Conservation (phyloP, 192 early-diverging fungal genomes). For the Coemansia sp. region DNA sequence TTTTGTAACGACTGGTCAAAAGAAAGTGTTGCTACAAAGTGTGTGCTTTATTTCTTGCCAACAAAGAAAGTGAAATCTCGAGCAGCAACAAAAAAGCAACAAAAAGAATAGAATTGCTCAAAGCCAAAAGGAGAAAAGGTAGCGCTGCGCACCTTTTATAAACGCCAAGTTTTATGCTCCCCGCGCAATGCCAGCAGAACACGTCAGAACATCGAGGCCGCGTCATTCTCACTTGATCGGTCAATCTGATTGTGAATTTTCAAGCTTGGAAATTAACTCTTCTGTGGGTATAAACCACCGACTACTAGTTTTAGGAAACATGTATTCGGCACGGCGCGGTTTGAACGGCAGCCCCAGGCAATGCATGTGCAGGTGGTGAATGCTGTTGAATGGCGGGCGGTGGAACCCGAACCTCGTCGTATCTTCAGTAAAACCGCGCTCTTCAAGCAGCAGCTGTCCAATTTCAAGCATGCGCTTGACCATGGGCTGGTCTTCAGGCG, state of each 20-base stretch:
- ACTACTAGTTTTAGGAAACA: slow-evolving; percentile 31
- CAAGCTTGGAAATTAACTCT: slow-evolving; percentile 20
- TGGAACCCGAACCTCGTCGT: slow-evolving; percentile 48
- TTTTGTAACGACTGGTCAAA: not conserved
- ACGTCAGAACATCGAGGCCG: slow-evolving; percentile 5
- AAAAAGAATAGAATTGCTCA: not conserved
- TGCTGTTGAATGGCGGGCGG: slow-evolving; percentile 48
- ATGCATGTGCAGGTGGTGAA: slow-evolving; percentile 54
- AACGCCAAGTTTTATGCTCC: not conserved
- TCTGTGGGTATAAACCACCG: slow-evolving; percentile 26
- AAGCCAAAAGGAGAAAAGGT: not conserved
- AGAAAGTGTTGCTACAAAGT: not conserved
- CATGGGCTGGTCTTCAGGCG: slow-evolving; percentile 22
- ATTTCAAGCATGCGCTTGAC: slow-evolving; percentile 37
- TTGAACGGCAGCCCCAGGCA: slow-evolving; percentile 49
- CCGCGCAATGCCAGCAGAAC: slow-evolving; percentile 1
- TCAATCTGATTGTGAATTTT: slow-evolving; percentile 1
- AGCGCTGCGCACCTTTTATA: not conserved
- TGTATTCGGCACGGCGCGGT: slow-evolving; percentile 21
- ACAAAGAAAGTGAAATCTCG: slow-evolving; percentile 4
- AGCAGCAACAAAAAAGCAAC: not conserved
- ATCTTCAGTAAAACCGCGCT: slow-evolving; percentile 28
- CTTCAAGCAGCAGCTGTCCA: slow-evolving; percentile 27
- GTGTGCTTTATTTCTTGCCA: not conserved
- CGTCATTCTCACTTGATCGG: slow-evolving; percentile 4